phyloP scores from a whole-genome alignment of 139 green algal species.

The Monoraphidium neglectum region DNA sequence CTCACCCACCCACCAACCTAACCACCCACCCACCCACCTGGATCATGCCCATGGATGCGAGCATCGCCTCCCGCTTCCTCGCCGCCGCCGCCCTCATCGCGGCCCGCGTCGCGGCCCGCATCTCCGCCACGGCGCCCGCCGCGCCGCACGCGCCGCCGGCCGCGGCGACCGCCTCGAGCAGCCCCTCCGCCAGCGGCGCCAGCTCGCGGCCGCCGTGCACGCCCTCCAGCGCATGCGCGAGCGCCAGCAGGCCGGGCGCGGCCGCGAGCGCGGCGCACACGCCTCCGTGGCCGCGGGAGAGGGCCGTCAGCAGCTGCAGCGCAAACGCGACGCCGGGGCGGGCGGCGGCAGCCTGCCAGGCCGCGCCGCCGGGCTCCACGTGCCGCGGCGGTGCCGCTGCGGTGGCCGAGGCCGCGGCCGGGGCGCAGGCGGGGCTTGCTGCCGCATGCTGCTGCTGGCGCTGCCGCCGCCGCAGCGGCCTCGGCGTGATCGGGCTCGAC shows the following conservation, averaged over 20 bases:
- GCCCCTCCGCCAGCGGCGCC: slow-evolving; percentile 47
- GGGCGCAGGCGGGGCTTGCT: not conserved
- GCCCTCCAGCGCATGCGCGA: slow-evolving; percentile 64
- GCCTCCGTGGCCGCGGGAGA: slow-evolving; percentile 34
- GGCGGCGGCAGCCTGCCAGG: slow-evolving; percentile 37
- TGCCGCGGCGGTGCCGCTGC: slow-evolving; percentile 2
- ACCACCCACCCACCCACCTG: no score
- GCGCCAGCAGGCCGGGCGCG: slow-evolving; percentile 36
- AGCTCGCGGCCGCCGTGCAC: slow-evolving; percentile 36
- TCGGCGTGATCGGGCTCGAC: no score
- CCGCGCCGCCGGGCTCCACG: slow-evolving; percentile 8
- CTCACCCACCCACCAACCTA: no score
- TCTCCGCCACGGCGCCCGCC: slow-evolving; percentile 3
- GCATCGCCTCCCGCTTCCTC: slow-evolving; percentile 40
- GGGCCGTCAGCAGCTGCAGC: slow-evolving; percentile 45
- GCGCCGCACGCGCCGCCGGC: slow-evolving; percentile 1
- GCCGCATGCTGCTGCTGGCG: not conserved
- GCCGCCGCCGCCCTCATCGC: slow-evolving; percentile 29
- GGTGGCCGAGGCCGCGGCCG: not conserved
- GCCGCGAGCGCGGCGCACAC: slow-evolving; percentile 17
- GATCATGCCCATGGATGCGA: slow-evolving; percentile 46
- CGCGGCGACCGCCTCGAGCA: slow-evolving; percentile 49
- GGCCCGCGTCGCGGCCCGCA: slow-evolving; percentile 39
- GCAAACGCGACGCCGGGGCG: slow-evolving; percentile 45
- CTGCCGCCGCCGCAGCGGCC: not conserved